Base-by-base conservation (phyloP, 1,284 basidiomycete genomes). In the Melampsora americana region DNA sequence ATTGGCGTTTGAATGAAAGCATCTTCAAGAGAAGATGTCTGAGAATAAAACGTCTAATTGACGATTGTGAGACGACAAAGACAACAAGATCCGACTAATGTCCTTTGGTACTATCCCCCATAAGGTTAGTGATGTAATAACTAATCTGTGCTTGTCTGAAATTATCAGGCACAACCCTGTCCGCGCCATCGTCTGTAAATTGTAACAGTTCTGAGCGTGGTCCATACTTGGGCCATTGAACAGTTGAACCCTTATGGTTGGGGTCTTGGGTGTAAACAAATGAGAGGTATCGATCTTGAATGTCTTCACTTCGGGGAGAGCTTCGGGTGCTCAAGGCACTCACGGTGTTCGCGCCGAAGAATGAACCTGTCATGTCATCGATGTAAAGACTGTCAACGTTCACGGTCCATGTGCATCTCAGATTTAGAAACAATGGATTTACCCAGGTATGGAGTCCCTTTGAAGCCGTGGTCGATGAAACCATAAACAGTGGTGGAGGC, bases 231-330 rank as follows among this genome's bases (percentile, higher is more conserved):
- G 39, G 39, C 39, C 39, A 42, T 12, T 42, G 26, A n/a, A 28
- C 39, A 16, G 20, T 56, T 12, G 26, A 56, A n/a, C 53, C 53
- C 53, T 56, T 56, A 6, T 6, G 53, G 53, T 56, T 56, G 12
- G 53, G 53, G 53, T 56, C 53, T 28, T 56, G 53, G 53, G 53
- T 56, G 53, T 56, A 56, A 56, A 56, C 26, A 28, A 56, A 56
- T 56, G 53, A 56, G 6, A 56, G 53, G n/a, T 28, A 56, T 6
- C 53, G 53, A 18, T n/a, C 7, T 28, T 56, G 53, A 14, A 56
- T 23, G 53, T 56, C 53, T 3, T 56, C 26, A n/a, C 53, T 56
- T 56, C 53, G 53, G 7, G n/a, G n/a, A 56, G 53, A 23, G 39
- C n/a, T 23, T n/a, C 6, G 53, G 12, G n/a, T 12, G 20, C 26